Base-by-base conservation (phyloP, 2,329 filamentous ascomycete genomes). In the Sphaerulina musiva region DNA sequence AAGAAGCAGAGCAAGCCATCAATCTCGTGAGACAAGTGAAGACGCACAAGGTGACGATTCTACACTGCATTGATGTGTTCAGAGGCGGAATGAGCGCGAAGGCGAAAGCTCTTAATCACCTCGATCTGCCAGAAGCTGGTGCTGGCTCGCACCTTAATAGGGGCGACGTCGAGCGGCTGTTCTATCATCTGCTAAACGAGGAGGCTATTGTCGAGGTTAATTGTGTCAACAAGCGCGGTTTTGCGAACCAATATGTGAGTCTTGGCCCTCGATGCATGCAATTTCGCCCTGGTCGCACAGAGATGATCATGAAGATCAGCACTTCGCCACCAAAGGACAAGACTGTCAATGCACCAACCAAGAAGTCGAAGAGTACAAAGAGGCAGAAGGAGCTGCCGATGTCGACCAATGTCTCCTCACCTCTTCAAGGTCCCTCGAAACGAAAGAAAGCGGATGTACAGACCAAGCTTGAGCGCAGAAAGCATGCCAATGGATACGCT, bases 61-160 rank as follows among this genome's bases (percentile, higher is more conserved):
- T 84, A 12, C 86, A 95, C 66, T 91, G 89, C 67, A 82, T 88
- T n/a, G 90, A 96, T 64, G 79, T 95, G 36, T 81, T 96, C 60
- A 79, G 85, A 59, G 93, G 91, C 6, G 83, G 79, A 54, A 81
- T 78, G 57, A 80, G 76, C 54, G 81, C 80, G 55, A 80, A 80
- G 53, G 74, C 81, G 41, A 78, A 80, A 40, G 74, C 78, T 11
- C 65, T 74, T 2, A 67, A 73, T 3, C 81, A 83, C 38, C 75
- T 80, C 38, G 64, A 71, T 6, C 59, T 81, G 8, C 71, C 80
- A 14, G 80, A 84, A 54, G 84, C 83, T 68, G 89, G 89, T 11
- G 78, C 79, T 41, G 90, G 87, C 11, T 82, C 80, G 58, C 75
- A 81, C 12, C 73, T 95, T 62, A 84, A 86, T 54, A 83, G 86